Base-by-base conservation (phyloP, 352 stramenopile species). In the Globisporangium takayamanum region DNA sequence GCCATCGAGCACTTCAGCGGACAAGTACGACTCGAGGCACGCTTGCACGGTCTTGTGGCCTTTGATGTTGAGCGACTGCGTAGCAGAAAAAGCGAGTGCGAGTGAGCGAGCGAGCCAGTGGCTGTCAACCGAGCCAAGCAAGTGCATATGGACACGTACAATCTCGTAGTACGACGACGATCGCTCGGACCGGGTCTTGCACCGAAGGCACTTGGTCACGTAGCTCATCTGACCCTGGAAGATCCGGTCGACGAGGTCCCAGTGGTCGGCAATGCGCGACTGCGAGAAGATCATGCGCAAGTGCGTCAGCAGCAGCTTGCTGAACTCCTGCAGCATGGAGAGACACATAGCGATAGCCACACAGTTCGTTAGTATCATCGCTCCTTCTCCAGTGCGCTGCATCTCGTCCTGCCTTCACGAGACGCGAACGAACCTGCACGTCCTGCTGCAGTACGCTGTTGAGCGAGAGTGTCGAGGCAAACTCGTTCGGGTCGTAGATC, bases 401-500 rank as follows among this genome's bases (percentile, higher is more conserved):
- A 30, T 7, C 22, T 22, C 22, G 22, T 22, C 20, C 20, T 12
- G 33, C 33, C 6, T 2, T 39, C 14, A 10, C n/a, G 10, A 46
- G 16, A 26, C 20, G 36, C n/a, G 12, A 30, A 37, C 33, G 37
- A 26, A 92, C 84, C 76, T 96, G 85, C 16, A 83, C 85, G 66
- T 96, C 87, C 63, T 96, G 87, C 53, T 96, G 87, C 60, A 94
- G 67, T 7, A 83, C 80, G 53, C 84, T 85, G 59, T 96, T 89
- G 11, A 96, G 65, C 28, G 73, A 76, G 46, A 96, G 67, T 33
- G 86, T 90, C 6, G 70, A 78, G 0, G 82, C 76, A 63, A 96
- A 94, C 55, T 91, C 80, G 42, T 80, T 70, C 4, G 86, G 84
- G 58, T 94, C 82, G 62, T 88, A 89, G 26, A 76, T 76, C 51